Base-by-base conservation (phyloP, 2,329 filamentous ascomycete genomes). In the Aureobasidium sp. region DNA sequence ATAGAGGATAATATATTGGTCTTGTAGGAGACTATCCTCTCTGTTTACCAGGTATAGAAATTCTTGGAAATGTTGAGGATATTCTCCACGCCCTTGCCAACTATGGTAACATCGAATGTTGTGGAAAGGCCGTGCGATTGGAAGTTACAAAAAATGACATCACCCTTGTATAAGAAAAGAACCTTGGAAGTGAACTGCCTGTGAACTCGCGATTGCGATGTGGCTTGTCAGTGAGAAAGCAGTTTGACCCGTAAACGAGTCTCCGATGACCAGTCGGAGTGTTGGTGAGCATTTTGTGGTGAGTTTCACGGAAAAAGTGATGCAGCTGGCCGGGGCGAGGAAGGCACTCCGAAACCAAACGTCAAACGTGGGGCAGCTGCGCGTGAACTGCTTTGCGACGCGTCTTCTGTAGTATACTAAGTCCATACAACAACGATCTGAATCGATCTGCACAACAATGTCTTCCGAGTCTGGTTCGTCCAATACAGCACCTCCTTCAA, bases 401-500 rank as follows among this genome's bases (percentile, higher is more conserved):
- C 51, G 51, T 55, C 37, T 42, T 55, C 50, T 39, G 13, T n/a
- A 20, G 34, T 6, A 27, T 17, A 13, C 26, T 13, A 12, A 39
- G 20, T 27, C 34, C n/a, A 41, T 1, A 17, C 12, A 29, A 20
- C 36, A 15, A 34, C 34, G 26, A 36, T 29, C 39, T 41, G 50
- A 23, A n/a, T 10, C 20, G 36, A 2, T 20, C 13, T 44, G 12
- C 29, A 32, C 46, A 41, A 48, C 26, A 29, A 62, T 62, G 60
- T 48, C 60, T 5, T 62, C 60, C 20, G 60, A 62, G 15, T 47
- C 50, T 27, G 60, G 48, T 8, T 17, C 36, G 5, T 34, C 53
- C 10, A 26, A 36, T n/a, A 62, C 64, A 29, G 37, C 69, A 15
- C 26, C 17, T 37, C 76, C 73, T 10, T 70, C 74, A 13, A 73